Base-by-base conservation (phyloP, 2,329 filamentous ascomycete genomes). In the Escovopsis sp. region DNA sequence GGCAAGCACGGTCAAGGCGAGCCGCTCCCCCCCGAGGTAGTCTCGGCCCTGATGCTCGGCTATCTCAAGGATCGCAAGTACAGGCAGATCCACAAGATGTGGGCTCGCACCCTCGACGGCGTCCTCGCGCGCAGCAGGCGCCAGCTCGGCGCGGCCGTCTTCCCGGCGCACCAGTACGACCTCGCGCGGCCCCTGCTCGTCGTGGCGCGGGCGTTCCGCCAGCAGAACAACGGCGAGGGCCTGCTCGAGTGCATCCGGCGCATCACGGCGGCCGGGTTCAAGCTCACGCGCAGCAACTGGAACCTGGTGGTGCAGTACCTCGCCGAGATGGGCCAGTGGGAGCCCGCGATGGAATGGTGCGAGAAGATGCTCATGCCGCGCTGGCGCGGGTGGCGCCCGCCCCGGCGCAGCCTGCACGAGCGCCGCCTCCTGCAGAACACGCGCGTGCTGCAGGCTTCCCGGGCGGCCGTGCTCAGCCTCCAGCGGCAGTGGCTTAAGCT, bases 311-410 rank as follows among this genome's bases (percentile, higher is more conserved):
- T 94, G 43, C 75, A 82, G 52, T 61, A 70, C 40, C 74, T 95
- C 26, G 75, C 77, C 23, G 64, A 68, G 12, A 67, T 77, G 42
- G 69, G 72, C 38, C 68, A 72, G 38, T 71, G 73, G 52, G 62
- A 75, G 39, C 68, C 80, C 18, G 87, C 87, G 33, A 94, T 91
- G 61, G 56, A 64, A 19, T 62, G 80, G 41, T 89, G 84, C 56
- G 89, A 96, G 63, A 63, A 69, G 26, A 75, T 77, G 46, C 77
- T 96, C 43, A 93, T 94, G 73, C 70, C 74, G 1, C 69, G 74
- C 32, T 94, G 87, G 73, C 73, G 74, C 10, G 85, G 86, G 23
- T 95, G 87, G 85, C 50, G 46, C 12, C 49, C 52, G 15, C 30
- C 48, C 6, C 44, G 51, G 35, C 42, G 36, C 42, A 39, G 41